Evolutionary conservation across 768 basidiomycete species (phyloP).

Genomic region (Russula emetica): DNA sequence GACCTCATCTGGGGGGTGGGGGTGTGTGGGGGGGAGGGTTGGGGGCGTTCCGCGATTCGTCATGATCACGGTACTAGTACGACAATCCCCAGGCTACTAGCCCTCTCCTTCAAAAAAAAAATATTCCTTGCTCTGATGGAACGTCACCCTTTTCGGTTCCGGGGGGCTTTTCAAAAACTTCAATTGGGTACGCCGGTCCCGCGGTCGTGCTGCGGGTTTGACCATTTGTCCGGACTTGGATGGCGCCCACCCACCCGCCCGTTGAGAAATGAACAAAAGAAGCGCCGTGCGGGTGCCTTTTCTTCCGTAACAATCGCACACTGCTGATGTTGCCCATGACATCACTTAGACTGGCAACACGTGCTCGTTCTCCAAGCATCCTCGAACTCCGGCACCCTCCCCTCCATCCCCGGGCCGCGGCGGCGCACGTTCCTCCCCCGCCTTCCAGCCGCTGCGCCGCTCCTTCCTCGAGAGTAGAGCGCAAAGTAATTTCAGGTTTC

Average conservation of each 20-base stretch:
- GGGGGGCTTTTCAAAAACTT: not conserved
- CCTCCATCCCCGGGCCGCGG: not conserved
- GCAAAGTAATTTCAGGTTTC: constrained; percentile 3
- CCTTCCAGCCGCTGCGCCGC: not conserved
- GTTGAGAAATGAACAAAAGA: not conserved
- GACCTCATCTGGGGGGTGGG: not conserved
- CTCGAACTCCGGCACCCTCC: not conserved
- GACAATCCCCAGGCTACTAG: not conserved
- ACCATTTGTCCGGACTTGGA: constrained; percentile 3
- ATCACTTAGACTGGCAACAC: too few species aligned
- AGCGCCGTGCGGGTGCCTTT: not conserved
- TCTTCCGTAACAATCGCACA: constrained; percentile 13
- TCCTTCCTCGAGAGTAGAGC: not conserved
- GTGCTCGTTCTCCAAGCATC: too few species aligned
- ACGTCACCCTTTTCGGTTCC: not conserved
- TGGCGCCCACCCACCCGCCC: not conserved
- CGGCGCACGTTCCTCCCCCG: not conserved
- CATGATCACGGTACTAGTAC: not conserved
- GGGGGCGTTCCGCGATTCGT: not conserved
- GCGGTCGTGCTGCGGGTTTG: not conserved
- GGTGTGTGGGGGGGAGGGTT: not conserved
- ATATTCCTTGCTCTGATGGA: constrained; percentile 1
- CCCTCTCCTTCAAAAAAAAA: too few species aligned
- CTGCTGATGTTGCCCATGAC: not conserved
- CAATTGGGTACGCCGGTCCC: not conserved